phyloP scores from a whole-genome alignment of 1,139 yeast genomes.

The Kurtzmaniella quercitrusa region DNA sequence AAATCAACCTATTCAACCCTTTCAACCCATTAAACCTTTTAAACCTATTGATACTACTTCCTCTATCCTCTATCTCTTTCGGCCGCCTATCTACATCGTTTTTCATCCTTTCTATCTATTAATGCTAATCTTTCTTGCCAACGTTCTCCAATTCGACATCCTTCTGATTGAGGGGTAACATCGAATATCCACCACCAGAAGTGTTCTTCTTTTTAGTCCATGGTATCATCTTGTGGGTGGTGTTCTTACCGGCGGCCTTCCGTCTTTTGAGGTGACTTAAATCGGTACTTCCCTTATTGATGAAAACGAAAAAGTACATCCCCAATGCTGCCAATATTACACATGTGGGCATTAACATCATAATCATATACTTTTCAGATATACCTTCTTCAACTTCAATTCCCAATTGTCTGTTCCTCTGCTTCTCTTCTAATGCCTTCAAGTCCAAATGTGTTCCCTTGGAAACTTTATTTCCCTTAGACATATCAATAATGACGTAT shows the following conservation, averaged over 20 bases:
- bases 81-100: neutral
- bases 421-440: constrained; percentile 37
- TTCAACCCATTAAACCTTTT: too few species aligned
- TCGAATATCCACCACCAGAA: constrained; percentile 12
- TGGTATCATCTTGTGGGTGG: constrained; percentile 29
- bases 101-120: neutral
- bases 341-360: constrained; percentile 67
- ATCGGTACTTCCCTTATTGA: constrained; percentile 45
- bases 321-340: constrained; percentile 57
- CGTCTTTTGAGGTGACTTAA: constrained; percentile 48
- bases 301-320: constrained; percentile 59
- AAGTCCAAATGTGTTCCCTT: constrained; percentile 56
- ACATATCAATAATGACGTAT: constrained; percentile 53
- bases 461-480: constrained; percentile 54
- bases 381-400: constrained; percentile 55
- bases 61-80: too few species aligned
- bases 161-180: constrained; percentile 26
- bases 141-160: constrained; percentile 12
- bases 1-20: too few species aligned
- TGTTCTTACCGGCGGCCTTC: constrained; percentile 41
- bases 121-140: constrained; percentile 12
- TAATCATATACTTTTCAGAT: constrained; percentile 62
- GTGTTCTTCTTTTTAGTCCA: constrained; percentile 20
- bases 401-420: constrained; percentile 27
- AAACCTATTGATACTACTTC: too few species aligned